A percentile compares a stretch with the other conserved stretches of the same genome.
These are phyloP conservation scores for Lactarius sanguifluus DNA, from an alignment of 768 basidiomycete genomes.

Conservation along the genomic window DNA sequence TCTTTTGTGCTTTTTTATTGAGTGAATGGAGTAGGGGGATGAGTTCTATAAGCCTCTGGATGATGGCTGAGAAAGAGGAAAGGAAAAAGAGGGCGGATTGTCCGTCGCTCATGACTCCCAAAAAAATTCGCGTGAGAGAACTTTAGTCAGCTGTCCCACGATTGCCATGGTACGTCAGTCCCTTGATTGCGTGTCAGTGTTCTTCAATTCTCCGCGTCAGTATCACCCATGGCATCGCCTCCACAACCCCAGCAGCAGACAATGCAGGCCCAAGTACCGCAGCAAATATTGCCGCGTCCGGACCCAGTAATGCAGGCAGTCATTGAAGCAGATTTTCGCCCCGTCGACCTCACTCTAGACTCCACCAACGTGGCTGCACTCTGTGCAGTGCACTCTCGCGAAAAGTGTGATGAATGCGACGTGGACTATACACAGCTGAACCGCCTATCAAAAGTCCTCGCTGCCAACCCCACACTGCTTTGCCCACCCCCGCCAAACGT, in stretches of 20 bases:
- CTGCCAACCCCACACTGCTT: constrained; percentile 64
- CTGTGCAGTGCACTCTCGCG: constrained; percentile 65
- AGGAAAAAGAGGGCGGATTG: constrained; percentile 19
- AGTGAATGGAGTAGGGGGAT: constrained; percentile 33
- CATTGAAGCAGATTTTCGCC: constrained; percentile 70
- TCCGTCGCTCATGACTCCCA: neutral
- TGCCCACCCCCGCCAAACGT: constrained; percentile 83
- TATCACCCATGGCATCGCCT: constrained; percentile 42
- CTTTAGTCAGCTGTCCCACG: constrained; percentile 27
- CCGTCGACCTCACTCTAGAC: constrained; percentile 55
- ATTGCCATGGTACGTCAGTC: neutral
- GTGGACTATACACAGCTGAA: constrained; percentile 77
- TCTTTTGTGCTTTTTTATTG: constrained; percentile 20
- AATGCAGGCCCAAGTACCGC: constrained; percentile 34
- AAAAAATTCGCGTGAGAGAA: constrained; percentile 28
- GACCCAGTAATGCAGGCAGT: constrained; percentile 74
- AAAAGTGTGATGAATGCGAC: constrained; percentile 72
- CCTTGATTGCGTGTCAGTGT: neutral
- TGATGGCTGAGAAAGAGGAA: constrained; percentile 38
- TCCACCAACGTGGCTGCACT: constrained; percentile 55
- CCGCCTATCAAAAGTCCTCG: constrained; percentile 68
- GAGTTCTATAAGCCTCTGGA: constrained; percentile 39
- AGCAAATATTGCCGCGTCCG: constrained; percentile 49
- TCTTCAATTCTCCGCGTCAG: constrained; percentile 19
- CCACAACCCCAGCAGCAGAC: constrained; percentile 37